Conservation (phyloP, 1,284 basidiomycete species). For the Grifola frondosa region DNA sequence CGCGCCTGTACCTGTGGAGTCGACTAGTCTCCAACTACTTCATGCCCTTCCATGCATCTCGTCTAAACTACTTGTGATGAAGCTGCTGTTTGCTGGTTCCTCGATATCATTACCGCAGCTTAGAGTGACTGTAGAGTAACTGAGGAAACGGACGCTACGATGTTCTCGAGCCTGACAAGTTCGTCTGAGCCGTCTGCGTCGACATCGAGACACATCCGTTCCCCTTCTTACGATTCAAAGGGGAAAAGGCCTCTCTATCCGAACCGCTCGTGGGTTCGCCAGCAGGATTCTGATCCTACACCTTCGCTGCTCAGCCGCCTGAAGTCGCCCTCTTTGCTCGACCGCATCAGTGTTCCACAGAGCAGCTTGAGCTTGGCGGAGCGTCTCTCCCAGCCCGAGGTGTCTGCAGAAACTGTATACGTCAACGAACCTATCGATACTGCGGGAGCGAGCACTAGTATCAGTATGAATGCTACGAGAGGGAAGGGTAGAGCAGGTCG, state of each 20-base stretch:
- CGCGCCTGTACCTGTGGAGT: neutral
- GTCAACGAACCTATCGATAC: conserved; percentile 10
- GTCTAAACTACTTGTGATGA: conserved; percentile 1
- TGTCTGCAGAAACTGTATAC: neutral
- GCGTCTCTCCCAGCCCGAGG: neutral
- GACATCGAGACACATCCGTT: conserved; percentile 3
- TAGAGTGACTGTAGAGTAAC: neutral
- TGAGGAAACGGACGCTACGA: neutral
- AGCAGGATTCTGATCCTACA: conserved; percentile 3
- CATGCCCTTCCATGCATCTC: neutral
- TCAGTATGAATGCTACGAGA: conserved; percentile 5
- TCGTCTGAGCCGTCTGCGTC: conserved; percentile 7
- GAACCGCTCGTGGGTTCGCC: conserved; percentile 9
- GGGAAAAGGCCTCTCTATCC: conserved; percentile 10
- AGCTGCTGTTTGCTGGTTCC: neutral
- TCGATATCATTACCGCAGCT: neutral
- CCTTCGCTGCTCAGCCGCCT: conserved; percentile 13
- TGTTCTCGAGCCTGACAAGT: conserved; percentile 5
- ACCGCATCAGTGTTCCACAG: conserved; percentile 1
- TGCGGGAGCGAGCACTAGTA: conserved; percentile 6
- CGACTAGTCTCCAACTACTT: neutral
- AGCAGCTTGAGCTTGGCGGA: neutral
- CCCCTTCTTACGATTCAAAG: conserved; percentile 8
- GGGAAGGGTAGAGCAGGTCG: neutral
- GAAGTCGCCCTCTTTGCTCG: conserved; percentile 1